phyloP scores from a whole-genome alignment of 495 filamentous ascomycete species.

The Tuber microsphaerosporum region DNA sequence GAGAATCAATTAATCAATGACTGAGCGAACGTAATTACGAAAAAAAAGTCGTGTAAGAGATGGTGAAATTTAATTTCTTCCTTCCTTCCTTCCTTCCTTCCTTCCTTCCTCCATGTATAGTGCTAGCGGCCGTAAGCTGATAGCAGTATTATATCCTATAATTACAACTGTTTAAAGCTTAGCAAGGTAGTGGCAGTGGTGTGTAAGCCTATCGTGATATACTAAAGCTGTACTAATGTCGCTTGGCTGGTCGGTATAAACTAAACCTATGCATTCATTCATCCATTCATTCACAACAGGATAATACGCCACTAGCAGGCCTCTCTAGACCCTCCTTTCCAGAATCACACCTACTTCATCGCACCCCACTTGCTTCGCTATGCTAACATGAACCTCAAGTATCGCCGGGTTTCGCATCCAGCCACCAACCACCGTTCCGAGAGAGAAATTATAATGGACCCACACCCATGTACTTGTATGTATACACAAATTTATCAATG shows the following conservation, averaged over 20 bases:
- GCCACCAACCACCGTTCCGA: neutral
- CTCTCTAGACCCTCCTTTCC: neutral
- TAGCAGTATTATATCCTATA: neutral
- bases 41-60: neutral
- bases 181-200: neutral
- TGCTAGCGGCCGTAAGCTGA: neutral
- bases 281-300: neutral
- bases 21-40: neutral
- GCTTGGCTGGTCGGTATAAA: neutral
- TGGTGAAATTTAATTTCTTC: neutral
- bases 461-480: neutral
- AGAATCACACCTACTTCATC: neutral
- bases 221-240: neutral
- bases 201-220: neutral
- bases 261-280: neutral
- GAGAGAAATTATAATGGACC: neutral
- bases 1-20: too few species aligned
- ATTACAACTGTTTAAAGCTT: neutral
- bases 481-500: neutral
- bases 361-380: neutral
- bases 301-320: neutral
- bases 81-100: neutral
- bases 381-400: neutral
- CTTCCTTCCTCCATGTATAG: neutral
- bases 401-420: neutral